Percentiles rank a stretch among this genome's conserved stretches.
Evolutionary conservation across 108 stramenopile genomes (phyloP).

Genomic region (Thalassiosira profunda): DNA sequence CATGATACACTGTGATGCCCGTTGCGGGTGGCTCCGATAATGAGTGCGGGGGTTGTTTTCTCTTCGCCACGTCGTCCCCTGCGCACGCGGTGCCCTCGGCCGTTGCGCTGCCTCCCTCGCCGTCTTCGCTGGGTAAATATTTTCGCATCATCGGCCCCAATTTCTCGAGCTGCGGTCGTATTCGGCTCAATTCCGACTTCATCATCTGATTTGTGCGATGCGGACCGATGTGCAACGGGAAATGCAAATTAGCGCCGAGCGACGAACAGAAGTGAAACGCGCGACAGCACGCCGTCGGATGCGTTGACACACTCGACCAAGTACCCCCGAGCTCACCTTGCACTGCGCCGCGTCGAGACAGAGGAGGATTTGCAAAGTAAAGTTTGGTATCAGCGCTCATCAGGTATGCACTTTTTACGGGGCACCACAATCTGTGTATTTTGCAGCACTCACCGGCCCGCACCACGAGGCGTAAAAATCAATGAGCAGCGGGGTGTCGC

Average conservation of each 20-base stretch:
- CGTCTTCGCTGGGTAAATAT: background rate
- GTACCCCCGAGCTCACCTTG: no score
- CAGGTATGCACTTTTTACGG: no score
- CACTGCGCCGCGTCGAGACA: no score
- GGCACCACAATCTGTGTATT: no score
- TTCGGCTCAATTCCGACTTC: conserved; percentile 44
- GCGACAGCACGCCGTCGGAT: no score
- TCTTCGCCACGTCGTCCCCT: background rate
- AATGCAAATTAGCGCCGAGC: no score
- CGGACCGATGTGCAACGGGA: no score
- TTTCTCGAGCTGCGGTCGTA: conserved; percentile 20
- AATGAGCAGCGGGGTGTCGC: conserved; percentile 50
- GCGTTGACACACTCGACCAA: no score
- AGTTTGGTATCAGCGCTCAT: no score
- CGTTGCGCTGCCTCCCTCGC: background rate
- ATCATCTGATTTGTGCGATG: conserved; percentile 67
- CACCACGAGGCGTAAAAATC: conserved; percentile 64
- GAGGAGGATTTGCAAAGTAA: no score
- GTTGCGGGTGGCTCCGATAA: background rate
- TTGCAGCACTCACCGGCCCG: no score
- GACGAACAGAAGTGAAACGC: no score
- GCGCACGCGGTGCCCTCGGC: background rate
- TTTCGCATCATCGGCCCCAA: conserved; percentile 14
- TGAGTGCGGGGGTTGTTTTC: background rate
- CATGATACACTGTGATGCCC: conserved; percentile 55